Evolutionary conservation across 495 filamentous ascomycete species (phyloP).

Genomic region (Lasiosphaeria miniovina): DNA sequence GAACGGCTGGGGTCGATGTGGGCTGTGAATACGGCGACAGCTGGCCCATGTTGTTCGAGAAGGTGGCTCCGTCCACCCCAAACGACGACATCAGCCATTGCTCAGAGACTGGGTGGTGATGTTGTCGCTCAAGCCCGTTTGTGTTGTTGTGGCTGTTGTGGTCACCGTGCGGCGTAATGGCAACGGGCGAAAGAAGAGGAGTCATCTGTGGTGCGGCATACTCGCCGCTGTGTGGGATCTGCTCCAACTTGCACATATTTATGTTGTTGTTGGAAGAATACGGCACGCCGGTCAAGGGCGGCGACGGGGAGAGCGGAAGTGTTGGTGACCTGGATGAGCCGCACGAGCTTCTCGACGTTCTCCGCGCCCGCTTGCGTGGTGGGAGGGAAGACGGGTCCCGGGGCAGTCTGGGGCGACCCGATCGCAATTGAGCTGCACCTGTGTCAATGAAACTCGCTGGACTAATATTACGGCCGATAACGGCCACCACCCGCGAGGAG

Average conservation of each 20-base stretch:
- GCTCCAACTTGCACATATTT: not conserved
- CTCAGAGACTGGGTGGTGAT: not conserved
- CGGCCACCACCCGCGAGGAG: not conserved
- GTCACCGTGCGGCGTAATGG: not conserved
- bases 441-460: not conserved
- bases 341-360: conserved; percentile 4
- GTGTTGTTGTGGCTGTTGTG: not conserved
- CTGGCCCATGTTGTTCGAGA: conserved; percentile 1
- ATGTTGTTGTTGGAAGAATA: not conserved
- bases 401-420: conserved; percentile 20
- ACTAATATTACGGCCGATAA: not conserved
- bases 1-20: not conserved
- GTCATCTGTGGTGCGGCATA: not conserved
- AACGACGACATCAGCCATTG: not conserved
- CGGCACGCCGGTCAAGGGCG: not conserved
- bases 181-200: not conserved
- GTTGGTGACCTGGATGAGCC: conserved; percentile 6
- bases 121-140: not conserved
- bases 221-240: not conserved
- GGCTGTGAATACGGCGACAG: not conserved
- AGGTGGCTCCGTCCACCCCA: not conserved
- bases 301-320: conserved; percentile 1
- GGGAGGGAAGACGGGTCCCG: conserved; percentile 9
- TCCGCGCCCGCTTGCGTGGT: conserved; percentile 12
- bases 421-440: conserved; percentile 19